A percentile compares a stretch with the other conserved stretches of the same genome.
Conservation (phyloP, 208 protist genomes). For the Leishmania tarentolae region DNA sequence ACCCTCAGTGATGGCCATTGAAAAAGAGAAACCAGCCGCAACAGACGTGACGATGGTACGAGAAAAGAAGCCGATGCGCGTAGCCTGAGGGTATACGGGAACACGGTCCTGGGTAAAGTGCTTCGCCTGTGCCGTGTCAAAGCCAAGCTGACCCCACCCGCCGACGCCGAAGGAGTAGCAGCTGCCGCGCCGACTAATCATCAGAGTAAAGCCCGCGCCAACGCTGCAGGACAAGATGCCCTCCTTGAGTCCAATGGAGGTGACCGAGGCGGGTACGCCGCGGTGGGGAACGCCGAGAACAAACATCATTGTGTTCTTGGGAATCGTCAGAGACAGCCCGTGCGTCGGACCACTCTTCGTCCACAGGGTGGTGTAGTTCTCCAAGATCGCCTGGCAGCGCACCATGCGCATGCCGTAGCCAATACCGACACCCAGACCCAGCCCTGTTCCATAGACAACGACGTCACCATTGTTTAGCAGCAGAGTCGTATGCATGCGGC, state of each 20-base stretch:
- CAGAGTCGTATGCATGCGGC: conserved; percentile 72
- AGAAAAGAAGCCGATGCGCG: conserved; percentile 62
- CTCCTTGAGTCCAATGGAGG: conserved; percentile 56
- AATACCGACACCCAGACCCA: conserved; percentile 63
- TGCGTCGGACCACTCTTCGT: conserved; percentile 54
- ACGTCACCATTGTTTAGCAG: conserved; percentile 68
- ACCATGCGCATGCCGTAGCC: conserved; percentile 74
- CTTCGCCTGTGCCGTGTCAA: conserved; percentile 47
- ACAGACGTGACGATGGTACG: conserved; percentile 56
- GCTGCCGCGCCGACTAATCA: conserved; percentile 67
- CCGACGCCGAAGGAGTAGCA: conserved; percentile 73
- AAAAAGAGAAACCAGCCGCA: conserved; percentile 60
- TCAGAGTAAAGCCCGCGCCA: conserved; percentile 77
- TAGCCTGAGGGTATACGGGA: conserved; percentile 68
- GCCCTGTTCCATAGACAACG: conserved; percentile 70
- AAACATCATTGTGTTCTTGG: conserved; percentile 60
- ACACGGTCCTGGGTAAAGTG: conserved; percentile 64
- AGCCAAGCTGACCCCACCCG: conserved; percentile 83
- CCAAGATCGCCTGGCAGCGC: conserved; percentile 57
- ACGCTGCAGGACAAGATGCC: conserved; percentile 66
- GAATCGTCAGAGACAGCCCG: conserved; percentile 68
- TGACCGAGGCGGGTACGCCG: conserved; percentile 44
- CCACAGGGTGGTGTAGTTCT: conserved; percentile 70
- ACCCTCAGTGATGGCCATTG: conserved; percentile 67
- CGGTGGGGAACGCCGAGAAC: conserved; percentile 69